Percentiles rank a stretch among this genome's conserved stretches.
Conservation (phyloP, 345 rosid genomes). For the Zanthoxylum bungeanum region DNA sequence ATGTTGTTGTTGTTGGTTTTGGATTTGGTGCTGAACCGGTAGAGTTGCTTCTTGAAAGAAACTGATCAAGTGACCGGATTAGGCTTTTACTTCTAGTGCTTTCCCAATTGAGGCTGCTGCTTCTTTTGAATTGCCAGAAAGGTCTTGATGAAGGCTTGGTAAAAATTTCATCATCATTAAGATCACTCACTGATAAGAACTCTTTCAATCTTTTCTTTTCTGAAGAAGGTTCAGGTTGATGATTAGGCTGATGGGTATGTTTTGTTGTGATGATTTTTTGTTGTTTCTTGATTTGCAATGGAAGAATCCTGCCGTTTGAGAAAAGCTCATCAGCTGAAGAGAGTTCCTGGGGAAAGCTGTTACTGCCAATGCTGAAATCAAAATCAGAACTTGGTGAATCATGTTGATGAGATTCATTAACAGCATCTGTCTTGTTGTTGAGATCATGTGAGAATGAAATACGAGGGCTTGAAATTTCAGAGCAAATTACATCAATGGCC, state of each 20-base stretch:
- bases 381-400: slow-evolving; percentile 37
- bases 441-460: slow-evolving; percentile 76
- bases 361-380: slow-evolving; percentile 57
- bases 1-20: slow-evolving; percentile 26
- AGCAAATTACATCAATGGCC: slow-evolving; percentile 68
- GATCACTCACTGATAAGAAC: slow-evolving; percentile 41
- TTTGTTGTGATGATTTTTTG: background rate
- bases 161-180: slow-evolving; percentile 2
- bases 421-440: slow-evolving; percentile 34
- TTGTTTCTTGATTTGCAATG: slow-evolving; percentile 55
- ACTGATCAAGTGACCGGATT: slow-evolving; percentile 52
- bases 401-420: background rate
- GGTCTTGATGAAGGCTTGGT: slow-evolving; percentile 30
- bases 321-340: slow-evolving; percentile 89
- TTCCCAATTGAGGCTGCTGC: slow-evolving; percentile 76
- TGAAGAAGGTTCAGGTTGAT: slow-evolving; percentile 24
- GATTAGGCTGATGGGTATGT: slow-evolving; percentile 10
- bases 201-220: slow-evolving; percentile 82
- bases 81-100: slow-evolving; percentile 47
- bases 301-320: slow-evolving; percentile 80
- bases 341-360: slow-evolving; percentile 42
- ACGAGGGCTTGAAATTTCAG: slow-evolving; percentile 65
- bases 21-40: slow-evolving; percentile 78
- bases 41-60: slow-evolving; percentile 80
- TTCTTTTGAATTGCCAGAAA: slow-evolving; percentile 81